A percentile compares a stretch with the other conserved stretches of the same genome.
Conservation (phyloP, 495 filamentous ascomycete genomes). For the Letharia columbiana region DNA sequence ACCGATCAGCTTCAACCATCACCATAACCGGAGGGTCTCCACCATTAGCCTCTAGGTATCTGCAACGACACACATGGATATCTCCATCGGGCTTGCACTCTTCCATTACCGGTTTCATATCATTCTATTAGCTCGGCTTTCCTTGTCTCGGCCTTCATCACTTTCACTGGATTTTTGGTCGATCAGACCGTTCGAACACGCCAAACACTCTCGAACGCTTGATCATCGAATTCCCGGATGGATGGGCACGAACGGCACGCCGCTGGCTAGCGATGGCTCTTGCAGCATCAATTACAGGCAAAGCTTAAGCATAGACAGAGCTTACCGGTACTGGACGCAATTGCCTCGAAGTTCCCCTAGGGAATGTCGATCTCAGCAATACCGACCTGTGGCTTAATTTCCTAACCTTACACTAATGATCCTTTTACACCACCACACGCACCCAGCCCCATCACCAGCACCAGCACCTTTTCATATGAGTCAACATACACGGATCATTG, state of each 20-base stretch:
- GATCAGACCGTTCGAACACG: constrained; percentile 14
- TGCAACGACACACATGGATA: constrained; percentile 19
- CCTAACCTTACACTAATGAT: constrained; percentile 16
- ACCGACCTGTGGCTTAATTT: constrained; percentile 17
- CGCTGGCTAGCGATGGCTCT: constrained; percentile 19
- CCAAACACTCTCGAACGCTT: constrained; percentile 11
- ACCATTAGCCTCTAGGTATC: constrained; percentile 10
- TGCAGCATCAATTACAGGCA: constrained; percentile 12
- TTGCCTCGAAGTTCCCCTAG: not conserved
- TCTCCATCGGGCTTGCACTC: constrained; percentile 7
- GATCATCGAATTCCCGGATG: not conserved
- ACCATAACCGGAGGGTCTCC: constrained; percentile 13
- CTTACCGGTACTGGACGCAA: constrained; percentile 8
- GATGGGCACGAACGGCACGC: constrained; percentile 24
- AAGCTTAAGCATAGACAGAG: constrained; percentile 17
- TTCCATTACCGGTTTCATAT: constrained; percentile 16
- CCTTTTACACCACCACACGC: constrained; percentile 16
- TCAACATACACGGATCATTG: constrained; percentile 4
- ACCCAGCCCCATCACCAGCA: constrained; percentile 9
- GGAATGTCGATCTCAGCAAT: constrained; percentile 14
- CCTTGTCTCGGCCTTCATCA: constrained; percentile 21
- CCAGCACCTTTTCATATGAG: constrained; percentile 7
- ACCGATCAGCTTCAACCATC: constrained; percentile 17
- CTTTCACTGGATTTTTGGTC: constrained; percentile 9
- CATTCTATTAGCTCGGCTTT: constrained; percentile 17